Conservation (phyloP, 2,329 filamentous ascomycete genomes). For the Venturia oleaginea region DNA sequence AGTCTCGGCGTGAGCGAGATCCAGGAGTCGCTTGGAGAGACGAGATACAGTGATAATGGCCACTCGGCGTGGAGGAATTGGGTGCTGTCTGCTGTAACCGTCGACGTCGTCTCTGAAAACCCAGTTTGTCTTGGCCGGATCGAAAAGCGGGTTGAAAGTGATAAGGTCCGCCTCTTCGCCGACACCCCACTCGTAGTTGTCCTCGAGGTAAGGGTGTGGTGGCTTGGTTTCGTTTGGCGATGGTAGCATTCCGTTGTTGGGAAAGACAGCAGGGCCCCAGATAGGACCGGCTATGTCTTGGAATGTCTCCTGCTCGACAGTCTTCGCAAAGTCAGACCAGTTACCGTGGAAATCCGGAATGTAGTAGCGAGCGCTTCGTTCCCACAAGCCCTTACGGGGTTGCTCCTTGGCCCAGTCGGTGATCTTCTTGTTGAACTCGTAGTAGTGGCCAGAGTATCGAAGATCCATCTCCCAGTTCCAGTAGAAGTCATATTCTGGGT, state of each 20-base stretch:
- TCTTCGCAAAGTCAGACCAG: conserved; percentile 58
- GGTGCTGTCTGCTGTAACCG: conserved; percentile 49
- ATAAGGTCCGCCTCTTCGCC: conserved; percentile 68
- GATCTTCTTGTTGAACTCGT: conserved; percentile 65
- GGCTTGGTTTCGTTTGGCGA: conserved; percentile 55
- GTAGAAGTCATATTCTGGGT: conserved; percentile 43
- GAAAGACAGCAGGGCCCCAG: conserved; percentile 52
- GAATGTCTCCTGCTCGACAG: conserved; percentile 52
- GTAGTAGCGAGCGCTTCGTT: conserved; percentile 63
- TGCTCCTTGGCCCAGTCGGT: conserved; percentile 56
- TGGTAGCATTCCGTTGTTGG: conserved; percentile 43
- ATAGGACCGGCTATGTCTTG: conserved; percentile 42
- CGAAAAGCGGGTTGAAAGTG: conserved; percentile 70
- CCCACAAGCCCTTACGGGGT: conserved; percentile 65
- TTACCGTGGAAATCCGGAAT: conserved; percentile 59
- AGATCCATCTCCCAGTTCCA: conserved; percentile 93
- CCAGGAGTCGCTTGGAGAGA: conserved; percentile 60
- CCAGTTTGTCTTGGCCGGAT: conserved; percentile 64
- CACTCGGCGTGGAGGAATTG: conserved; percentile 58
- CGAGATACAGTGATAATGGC: conserved; percentile 73
- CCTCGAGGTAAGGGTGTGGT: conserved; percentile 48
- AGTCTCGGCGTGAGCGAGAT: conserved; percentile 72
- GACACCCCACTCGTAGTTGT: conserved; percentile 67
- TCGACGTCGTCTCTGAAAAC: conserved; percentile 59
- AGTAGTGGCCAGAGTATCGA: conserved; percentile 71